Conservation (phyloP, 371 early-diverging fungal genomes). For the Rhizopus microsporus region DNA sequence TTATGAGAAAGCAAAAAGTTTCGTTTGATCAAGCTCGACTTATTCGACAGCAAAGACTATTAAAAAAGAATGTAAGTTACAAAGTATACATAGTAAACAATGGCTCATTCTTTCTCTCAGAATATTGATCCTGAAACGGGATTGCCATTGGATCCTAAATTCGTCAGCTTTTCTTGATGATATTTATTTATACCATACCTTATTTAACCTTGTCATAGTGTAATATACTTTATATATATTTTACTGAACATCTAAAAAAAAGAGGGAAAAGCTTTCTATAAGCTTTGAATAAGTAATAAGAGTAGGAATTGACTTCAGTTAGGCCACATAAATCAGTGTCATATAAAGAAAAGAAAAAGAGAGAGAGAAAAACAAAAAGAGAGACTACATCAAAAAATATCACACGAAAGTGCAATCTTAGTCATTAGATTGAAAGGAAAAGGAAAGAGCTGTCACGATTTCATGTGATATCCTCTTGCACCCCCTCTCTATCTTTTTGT, state of each 20-base stretch:
- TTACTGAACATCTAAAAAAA: no score
- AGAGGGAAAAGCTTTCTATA: no score
- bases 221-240: no score
- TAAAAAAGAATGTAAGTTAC: slow-evolving; percentile 62
- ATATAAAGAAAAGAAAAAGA: neutral
- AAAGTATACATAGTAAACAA: neutral
- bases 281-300: no score
- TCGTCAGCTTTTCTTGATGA: slow-evolving; percentile 38
- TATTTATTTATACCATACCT: no score
- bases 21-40: slow-evolving; percentile 83
- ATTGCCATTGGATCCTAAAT: slow-evolving; percentile 78
- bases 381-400: no score
- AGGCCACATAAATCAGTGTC: no score
- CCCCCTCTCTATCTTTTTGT: slow-evolving; percentile 2
- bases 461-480: slow-evolving; percentile 8
- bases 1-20: slow-evolving; percentile 73
- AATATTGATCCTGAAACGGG: slow-evolving; percentile 82
- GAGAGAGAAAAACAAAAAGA: no score
- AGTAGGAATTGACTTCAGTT: no score
- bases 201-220: no score
- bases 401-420: no score
- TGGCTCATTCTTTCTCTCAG: slow-evolving; percentile 17
- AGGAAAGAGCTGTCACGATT: slow-evolving; percentile 21
- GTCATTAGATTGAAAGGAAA: neutral
- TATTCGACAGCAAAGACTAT: slow-evolving; percentile 70